Base-by-base conservation (phyloP, 2,329 filamentous ascomycete species). In the Colletotrichum lindemuthianum region DNA sequence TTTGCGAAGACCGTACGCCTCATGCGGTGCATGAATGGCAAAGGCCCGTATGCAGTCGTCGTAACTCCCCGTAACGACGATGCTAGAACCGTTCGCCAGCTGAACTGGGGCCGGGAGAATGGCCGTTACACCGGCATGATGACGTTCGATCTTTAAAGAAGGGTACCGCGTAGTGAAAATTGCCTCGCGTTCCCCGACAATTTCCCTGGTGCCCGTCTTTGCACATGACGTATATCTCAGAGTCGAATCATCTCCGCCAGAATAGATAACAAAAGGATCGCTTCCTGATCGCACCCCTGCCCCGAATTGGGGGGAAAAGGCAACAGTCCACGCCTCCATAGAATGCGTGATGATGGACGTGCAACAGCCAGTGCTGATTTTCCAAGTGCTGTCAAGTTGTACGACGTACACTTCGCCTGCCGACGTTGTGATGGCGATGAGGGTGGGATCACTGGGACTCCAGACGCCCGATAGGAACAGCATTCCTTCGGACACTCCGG, bases 1-100 rank as follows among this genome's bases (percentile, higher is more conserved):
- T 49, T 78, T 80, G 53, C 78, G 77, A 56, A 74, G 69, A 24
- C 80, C 74, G 68, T 82, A 81, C 0, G 77, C 77, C 34, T 71
- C 68, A 44, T 78, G 70, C 2, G 78, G 75, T 10, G 81, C 77
- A 33, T 78, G 74, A 10, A 87, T 78, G 1, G 83, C 75, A 52
- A 91, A 84, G 2, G 97, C 81, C 11, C 95, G 87, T 15, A 98
- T 81, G 66, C 84, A 82, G 70, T 98, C 94, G 71, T 98, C 96
- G 72, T 98, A 99, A 73, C 92, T 96, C 4, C 96, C 96, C 0
- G 94, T 97, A 3, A 97, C 72, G 2, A 97, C 76, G 5, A 96
- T 72, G 4, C 83, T 81, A 1, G 82, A 81, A 3, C 79, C 79
- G 8, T 84, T 79, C 8, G 74, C 69, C 0, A 73, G 69, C 2